Evolutionary conservation across 441 rosid species (phyloP).

Genomic region (Arabidopsis lyrata): DNA sequence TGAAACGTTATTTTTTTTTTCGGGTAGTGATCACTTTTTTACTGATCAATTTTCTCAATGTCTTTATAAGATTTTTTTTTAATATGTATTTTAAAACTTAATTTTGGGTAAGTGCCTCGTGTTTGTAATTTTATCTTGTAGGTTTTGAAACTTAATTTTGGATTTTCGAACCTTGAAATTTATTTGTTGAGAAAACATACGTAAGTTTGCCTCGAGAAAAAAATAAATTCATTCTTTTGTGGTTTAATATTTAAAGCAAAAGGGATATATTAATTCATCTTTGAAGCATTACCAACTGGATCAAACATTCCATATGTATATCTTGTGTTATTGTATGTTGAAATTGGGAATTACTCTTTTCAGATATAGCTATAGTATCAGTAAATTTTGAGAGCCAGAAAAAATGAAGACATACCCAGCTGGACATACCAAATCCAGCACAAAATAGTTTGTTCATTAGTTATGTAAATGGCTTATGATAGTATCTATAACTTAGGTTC

Average conservation of each 20-base stretch:
- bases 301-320: background rate
- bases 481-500: slow-evolving; percentile 14
- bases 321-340: background rate
- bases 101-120: background rate
- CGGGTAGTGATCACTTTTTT: too few species aligned
- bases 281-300: slow-evolving; percentile 7
- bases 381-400: too few species aligned
- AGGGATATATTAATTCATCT: background rate
- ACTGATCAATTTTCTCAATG: too few species aligned
- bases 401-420: too few species aligned
- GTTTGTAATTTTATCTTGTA: background rate
- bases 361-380: slow-evolving; percentile 1
- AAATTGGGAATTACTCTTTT: background rate
- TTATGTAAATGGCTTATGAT: slow-evolving; percentile 8
- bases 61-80: too few species aligned
- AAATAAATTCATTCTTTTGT: too few species aligned
- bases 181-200: too few species aligned
- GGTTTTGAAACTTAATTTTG: background rate
- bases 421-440: slow-evolving; percentile 17
- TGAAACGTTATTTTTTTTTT: too few species aligned
- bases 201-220: too few species aligned
- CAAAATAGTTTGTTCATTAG: background rate
- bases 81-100: too few species aligned
- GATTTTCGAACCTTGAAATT: background rate
- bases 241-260: background rate